Evolutionary conservation across 139 green algal genomes (phyloP).

Genomic region (Coelastrella sp.): DNA sequence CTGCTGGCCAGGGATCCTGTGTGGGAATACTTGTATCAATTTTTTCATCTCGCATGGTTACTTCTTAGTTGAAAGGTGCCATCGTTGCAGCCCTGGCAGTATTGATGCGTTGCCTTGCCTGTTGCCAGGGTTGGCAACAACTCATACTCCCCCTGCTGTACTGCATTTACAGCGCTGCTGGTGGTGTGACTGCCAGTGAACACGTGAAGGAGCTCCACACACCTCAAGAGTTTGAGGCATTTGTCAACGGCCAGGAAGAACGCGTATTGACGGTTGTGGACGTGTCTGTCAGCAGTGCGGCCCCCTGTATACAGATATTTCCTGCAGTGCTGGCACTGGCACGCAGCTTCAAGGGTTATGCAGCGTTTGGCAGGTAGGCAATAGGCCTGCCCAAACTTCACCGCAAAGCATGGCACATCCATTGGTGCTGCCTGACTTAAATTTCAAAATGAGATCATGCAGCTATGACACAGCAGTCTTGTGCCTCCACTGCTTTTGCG

Average conservation of each 20-base stretch:
- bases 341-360: constrained; percentile 70
- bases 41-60: background rate
- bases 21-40: background rate
- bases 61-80: too few species aligned
- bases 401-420: background rate
- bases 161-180: constrained; percentile 57
- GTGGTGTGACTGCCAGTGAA: constrained; percentile 63
- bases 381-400: background rate
- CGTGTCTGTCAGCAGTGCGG: constrained; percentile 48
- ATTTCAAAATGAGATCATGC: background rate
- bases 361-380: constrained; percentile 52
- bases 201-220: constrained; percentile 73
- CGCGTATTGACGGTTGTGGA: constrained; percentile 52
- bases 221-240: constrained; percentile 59
- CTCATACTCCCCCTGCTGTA: background rate
- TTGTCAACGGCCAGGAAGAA: constrained; percentile 48
- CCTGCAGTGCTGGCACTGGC: constrained; percentile 82
- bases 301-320: constrained; percentile 74
- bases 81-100: background rate
- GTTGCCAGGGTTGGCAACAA: background rate
- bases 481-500: too few species aligned
- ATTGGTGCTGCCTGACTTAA: background rate
- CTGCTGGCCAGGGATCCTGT: background rate
- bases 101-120: background rate
- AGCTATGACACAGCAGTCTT: too few species aligned